A percentile compares a stretch with the other conserved stretches of the same genome.
phyloP scores from a whole-genome alignment of 2,329 filamentous ascomycete genomes.

The Clarireedia monteithiana region DNA sequence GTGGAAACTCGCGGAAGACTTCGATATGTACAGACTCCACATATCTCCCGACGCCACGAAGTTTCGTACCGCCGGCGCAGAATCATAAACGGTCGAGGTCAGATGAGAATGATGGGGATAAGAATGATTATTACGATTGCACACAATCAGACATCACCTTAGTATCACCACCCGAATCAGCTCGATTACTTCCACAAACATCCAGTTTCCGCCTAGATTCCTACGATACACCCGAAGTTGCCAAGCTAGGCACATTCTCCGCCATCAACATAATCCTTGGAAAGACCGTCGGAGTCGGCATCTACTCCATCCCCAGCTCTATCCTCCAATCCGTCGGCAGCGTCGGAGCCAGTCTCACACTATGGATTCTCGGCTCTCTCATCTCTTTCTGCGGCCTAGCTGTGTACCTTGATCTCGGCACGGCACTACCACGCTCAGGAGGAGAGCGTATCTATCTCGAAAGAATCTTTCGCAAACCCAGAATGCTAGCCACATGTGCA shows the following conservation, averaged over 20 bases:
- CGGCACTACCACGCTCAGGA: conserved; percentile 37
- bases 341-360: conserved; percentile 43
- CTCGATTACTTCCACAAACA: background rate
- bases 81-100: background rate
- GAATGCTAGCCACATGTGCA: conserved; percentile 44
- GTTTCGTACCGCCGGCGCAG: background rate
- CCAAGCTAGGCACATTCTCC: conserved; percentile 32
- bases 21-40: background rate
- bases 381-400: conserved; percentile 39
- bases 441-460: conserved; percentile 48
- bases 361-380: conserved; percentile 45
- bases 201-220: background rate
- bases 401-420: conserved; percentile 40
- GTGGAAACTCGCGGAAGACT: too few relatives aligned
- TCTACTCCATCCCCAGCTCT: conserved; percentile 50
- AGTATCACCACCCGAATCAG: background rate
- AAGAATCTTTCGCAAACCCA: conserved; percentile 42
- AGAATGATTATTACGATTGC: background rate
- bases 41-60: background rate
- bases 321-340: conserved; percentile 47
- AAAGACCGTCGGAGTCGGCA: conserved; percentile 35
- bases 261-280: conserved; percentile 33
- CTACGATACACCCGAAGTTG: conserved; percentile 1
- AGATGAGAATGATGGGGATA: background rate
- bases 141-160: background rate